Evolutionary conservation across 108 stramenopile genomes (phyloP).

Genomic region (Craspedostauros australis): DNA sequence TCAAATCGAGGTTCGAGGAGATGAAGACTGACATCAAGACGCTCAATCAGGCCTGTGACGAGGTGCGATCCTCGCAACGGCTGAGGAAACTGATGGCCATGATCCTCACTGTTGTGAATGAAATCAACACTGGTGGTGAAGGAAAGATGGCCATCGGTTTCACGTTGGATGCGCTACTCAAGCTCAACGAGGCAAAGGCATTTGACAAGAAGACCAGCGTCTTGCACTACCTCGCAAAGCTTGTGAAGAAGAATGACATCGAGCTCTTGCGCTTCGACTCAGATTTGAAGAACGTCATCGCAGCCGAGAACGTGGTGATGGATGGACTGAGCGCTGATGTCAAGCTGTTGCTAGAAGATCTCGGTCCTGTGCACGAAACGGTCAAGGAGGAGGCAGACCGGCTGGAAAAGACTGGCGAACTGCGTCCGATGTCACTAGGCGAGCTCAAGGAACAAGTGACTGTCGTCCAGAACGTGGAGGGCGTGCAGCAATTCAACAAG

Average conservation of each 20-base stretch:
- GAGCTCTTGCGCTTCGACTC: constrained; percentile 52
- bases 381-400: constrained; percentile 51
- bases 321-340: constrained; percentile 54
- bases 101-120: constrained; percentile 87
- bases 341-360: constrained; percentile 49
- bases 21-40: constrained; percentile 44
- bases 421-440: constrained; percentile 31
- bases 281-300: constrained; percentile 55
- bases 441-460: constrained; percentile 60
- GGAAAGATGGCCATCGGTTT: constrained; percentile 83
- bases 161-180: constrained; percentile 89
- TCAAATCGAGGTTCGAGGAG: constrained; percentile 65
- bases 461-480: constrained; percentile 34
- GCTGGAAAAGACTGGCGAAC: constrained; percentile 30
- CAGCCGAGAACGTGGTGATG: constrained; percentile 54
- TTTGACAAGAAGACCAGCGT: constrained; percentile 96
- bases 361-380: constrained; percentile 43
- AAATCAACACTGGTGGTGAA: constrained; percentile 86
- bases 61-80: constrained; percentile 57
- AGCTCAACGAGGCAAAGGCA: constrained; percentile 94
- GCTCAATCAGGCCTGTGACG: constrained; percentile 76
- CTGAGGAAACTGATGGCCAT: constrained; percentile 85
- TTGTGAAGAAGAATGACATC: constrained; percentile 68
- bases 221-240: constrained; percentile 83
- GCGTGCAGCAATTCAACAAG: constrained; percentile 62